A percentile compares a stretch with the other conserved stretches of the same genome.
Evolutionary conservation across 441 rosid species (phyloP).

Genomic region (Corymbia calophylla): DNA sequence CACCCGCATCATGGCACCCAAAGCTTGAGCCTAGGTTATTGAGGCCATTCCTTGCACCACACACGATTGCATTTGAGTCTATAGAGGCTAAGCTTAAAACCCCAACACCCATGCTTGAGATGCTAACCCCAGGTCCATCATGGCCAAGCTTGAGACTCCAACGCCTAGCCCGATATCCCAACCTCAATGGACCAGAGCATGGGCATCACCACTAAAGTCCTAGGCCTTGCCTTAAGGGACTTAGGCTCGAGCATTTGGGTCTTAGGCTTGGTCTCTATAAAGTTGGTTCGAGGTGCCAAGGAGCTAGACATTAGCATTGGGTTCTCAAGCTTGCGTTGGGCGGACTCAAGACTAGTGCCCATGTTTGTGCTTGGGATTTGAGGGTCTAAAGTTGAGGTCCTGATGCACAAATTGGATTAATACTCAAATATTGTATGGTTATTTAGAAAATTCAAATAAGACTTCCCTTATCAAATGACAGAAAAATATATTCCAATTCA

Average conservation of each 20-base stretch:
- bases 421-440: accelerated
- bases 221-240: accelerated
- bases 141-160: not conserved
- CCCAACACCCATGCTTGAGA: accelerated
- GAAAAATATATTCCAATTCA: too few species aligned
- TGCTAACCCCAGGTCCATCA: not conserved
- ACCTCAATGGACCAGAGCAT: accelerated
- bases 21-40: accelerated
- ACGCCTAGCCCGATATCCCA: accelerated
- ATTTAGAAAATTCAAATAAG: not conserved
- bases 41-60: not conserved
- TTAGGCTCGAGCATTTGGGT: accelerated
- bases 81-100: not conserved
- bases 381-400: not conserved
- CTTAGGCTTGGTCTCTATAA: accelerated
- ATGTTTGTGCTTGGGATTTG: accelerated
- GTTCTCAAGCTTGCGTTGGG: not conserved
- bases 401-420: not conserved
- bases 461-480: accelerated
- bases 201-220: accelerated
- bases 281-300: not conserved
- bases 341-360: not conserved
- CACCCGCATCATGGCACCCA: accelerated
- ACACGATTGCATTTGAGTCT: not conserved
- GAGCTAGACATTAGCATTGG: accelerated